Base-by-base conservation (phyloP, 1,284 basidiomycete species). In the Phaffia rhodozyma region DNA sequence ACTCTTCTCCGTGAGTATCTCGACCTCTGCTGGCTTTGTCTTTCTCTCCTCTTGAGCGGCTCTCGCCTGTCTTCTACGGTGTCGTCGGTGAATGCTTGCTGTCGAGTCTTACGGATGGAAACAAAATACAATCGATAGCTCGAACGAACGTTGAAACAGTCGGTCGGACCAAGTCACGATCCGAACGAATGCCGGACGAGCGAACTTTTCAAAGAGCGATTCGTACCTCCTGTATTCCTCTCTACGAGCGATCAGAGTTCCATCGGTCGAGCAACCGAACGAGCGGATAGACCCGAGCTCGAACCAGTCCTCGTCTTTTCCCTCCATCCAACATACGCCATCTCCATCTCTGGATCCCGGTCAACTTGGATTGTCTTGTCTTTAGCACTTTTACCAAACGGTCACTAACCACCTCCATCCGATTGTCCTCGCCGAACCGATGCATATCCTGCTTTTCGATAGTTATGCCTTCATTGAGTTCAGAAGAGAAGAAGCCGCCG, bases 381-480 rank as follows among this genome's bases (percentile, higher is more conserved):
- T 51, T 51, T 25, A 16, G 5, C 57, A 16, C 30, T 47, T n/a
- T 20, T 58, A 21, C 34, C n/a, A 20, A 27, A 29, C 43, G 20
- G 11, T 23, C 57, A 25, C 38, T 23, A 38, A 38, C 57, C 38
- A 25, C 16, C n/a, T 27, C 43, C 18, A 27, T 13, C 25, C n/a
- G 34, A 48, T 43, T 43, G 38, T 49, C 43, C 43, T 50, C 34
- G 16, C n/a, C 20, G 23, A 38, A 20, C 56, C 49, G 34, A n/a
- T 50, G 30, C 55, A n/a, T 16, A n/a, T 27, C 30, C 57, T 27
- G 23, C 1, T 34, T 51, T 23, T 32, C 48, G 21, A 51, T 21
- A 55, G 59, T 25, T 62, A 62, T 51, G 61, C 61, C 25, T 62
- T 62, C 43, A 48, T 62, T 51, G 61, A 62, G 55, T 62, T 62